Conservation (phyloP, 192 early-diverging fungal species). For the Polychytrium aggregatum region DNA sequence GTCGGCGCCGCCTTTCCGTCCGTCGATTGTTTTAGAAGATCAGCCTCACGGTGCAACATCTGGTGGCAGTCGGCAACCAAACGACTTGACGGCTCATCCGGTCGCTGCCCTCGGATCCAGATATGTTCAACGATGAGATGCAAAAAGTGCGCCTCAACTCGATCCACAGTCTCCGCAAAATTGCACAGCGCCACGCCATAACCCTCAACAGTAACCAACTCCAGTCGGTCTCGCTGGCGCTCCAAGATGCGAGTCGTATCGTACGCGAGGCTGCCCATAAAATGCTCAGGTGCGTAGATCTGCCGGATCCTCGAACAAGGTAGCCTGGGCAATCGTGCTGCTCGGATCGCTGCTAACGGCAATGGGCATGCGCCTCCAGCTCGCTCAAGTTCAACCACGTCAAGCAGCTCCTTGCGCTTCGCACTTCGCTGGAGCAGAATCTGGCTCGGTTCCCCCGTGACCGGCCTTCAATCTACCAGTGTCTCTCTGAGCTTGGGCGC, state of each 20-base stretch:
- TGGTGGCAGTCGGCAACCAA: too few species aligned
- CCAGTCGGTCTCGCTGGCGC: conserved; percentile 55
- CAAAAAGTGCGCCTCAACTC: conserved; percentile 72
- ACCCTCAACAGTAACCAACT: conserved; percentile 63
- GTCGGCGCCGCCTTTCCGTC: too few species aligned
- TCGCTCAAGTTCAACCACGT: conserved; percentile 29
- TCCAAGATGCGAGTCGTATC: conserved; percentile 59
- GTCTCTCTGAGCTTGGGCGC: conserved; percentile 52
- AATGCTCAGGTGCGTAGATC: conserved; percentile 50
- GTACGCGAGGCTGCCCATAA: conserved; percentile 64
- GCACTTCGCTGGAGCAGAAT: conserved; percentile 48
- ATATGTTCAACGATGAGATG: conserved; percentile 98
- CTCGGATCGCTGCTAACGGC: neutral
- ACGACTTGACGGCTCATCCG: too few species aligned
- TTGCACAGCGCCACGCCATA: conserved; percentile 47
- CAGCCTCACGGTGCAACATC: too few species aligned
- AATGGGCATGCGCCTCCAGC: conserved; percentile 12
- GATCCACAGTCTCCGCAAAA: conserved; percentile 58
- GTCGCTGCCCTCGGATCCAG: too few species aligned
- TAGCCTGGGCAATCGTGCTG: neutral
- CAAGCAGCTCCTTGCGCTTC: conserved; percentile 35
- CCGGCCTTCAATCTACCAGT: conserved; percentile 52
- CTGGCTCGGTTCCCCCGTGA: conserved; percentile 61
- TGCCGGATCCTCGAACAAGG: neutral
- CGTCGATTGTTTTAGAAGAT: too few species aligned